Evolutionary conservation across 768 basidiomycete genomes (phyloP).

Genomic region (Mycena metata): DNA sequence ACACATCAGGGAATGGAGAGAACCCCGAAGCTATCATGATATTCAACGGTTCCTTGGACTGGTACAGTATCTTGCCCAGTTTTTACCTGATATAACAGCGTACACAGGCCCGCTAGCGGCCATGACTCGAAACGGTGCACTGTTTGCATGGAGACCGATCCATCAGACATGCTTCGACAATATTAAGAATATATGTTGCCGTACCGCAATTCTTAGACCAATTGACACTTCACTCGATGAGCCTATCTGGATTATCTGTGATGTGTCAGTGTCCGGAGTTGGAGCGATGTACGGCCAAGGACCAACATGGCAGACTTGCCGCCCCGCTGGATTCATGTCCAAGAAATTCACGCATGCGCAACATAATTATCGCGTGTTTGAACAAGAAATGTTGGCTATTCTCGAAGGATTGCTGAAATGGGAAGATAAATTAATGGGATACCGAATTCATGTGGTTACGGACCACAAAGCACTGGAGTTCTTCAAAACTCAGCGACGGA

Average conservation of each 20-base stretch:
- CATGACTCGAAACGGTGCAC: slow-evolving; percentile 45
- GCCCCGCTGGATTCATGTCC: slow-evolving; percentile 47
- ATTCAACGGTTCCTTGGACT: slow-evolving; percentile 50
- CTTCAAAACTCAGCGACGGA: slow-evolving; percentile 42
- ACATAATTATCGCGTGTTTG: too few species aligned
- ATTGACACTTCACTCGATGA: slow-evolving; percentile 37
- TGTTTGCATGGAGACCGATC: slow-evolving; percentile 46
- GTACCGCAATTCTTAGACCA: slow-evolving; percentile 41
- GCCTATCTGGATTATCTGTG: slow-evolving; percentile 48
- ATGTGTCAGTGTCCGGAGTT: slow-evolving; percentile 35
- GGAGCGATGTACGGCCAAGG: slow-evolving; percentile 14
- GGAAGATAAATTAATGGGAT: not conserved
- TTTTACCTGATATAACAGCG: slow-evolving; percentile 48
- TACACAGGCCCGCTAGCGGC: slow-evolving; percentile 49
- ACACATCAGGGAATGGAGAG: slow-evolving; percentile 41
- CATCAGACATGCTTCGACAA: slow-evolving; percentile 48
- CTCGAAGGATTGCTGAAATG: too few species aligned
- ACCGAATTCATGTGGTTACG: slow-evolving; percentile 40
- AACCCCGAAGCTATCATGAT: slow-evolving; percentile 40
- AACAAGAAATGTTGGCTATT: too few species aligned
- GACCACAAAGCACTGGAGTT: slow-evolving; percentile 44
- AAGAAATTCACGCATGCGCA: slow-evolving; percentile 41
- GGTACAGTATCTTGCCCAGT: slow-evolving; percentile 46
- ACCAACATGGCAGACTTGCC: slow-evolving; percentile 39
- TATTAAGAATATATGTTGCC: slow-evolving; percentile 42